A percentile compares a stretch with the other conserved stretches of the same genome.
These are phyloP conservation scores for Sclerospora graminicola DNA, from an alignment of 352 stramenopile species.

Conservation along the genomic window DNA sequence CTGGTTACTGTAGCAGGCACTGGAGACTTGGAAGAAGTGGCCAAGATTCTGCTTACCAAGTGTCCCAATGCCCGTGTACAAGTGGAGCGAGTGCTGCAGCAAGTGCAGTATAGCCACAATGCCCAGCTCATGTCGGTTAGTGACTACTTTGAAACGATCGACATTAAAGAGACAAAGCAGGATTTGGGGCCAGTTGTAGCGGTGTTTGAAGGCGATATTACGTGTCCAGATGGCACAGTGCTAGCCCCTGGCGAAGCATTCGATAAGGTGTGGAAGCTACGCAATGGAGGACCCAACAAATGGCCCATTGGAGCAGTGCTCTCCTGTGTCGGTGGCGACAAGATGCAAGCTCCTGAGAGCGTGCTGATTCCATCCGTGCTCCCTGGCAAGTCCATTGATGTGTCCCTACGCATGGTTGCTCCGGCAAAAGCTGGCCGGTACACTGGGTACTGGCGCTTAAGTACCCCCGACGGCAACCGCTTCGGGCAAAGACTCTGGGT, in stretches of 20 bases:
- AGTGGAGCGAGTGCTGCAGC: conserved; percentile 62
- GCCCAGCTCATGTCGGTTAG: conserved; percentile 55
- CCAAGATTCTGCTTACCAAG: conserved; percentile 65
- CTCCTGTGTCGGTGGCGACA: conserved; percentile 58
- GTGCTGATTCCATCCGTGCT: conserved; percentile 60
- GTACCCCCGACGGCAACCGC: conserved; percentile 59
- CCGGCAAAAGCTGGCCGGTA: conserved; percentile 58
- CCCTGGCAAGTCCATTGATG: conserved; percentile 55
- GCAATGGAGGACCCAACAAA: conserved; percentile 68
- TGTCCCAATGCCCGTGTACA: conserved; percentile 60
- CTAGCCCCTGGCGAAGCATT: conserved; percentile 56
- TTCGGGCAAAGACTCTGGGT: conserved; percentile 87
- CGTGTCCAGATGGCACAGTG: conserved; percentile 74
- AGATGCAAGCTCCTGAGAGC: conserved; percentile 63
- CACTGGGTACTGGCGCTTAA: conserved; percentile 86
- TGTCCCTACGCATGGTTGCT: conserved; percentile 64
- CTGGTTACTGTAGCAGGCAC: conserved; percentile 38
- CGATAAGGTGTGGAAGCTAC: conserved; percentile 82
- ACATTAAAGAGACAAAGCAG: conserved; percentile 56
- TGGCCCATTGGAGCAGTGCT: conserved; percentile 66
- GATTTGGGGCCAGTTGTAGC: conserved; percentile 57
- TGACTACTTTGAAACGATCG: conserved; percentile 66
- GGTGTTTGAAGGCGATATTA: conserved; percentile 84
- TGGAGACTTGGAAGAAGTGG: conserved; percentile 55
- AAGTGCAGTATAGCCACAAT: conserved; percentile 61